Base-by-base conservation (phyloP, 177 flowering plant genomes). In the Vitis hybrid region DNA sequence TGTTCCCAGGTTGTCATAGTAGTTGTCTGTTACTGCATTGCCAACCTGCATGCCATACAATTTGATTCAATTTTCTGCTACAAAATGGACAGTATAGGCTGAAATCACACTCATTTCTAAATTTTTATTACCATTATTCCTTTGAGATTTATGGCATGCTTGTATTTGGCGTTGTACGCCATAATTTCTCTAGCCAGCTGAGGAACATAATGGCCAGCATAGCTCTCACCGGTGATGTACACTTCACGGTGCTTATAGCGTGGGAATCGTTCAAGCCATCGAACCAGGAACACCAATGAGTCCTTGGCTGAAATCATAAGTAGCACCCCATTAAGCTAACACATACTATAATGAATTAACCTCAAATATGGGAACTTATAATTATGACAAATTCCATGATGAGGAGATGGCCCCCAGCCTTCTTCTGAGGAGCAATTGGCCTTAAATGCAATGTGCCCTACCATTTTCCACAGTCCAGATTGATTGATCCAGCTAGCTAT, bases 161-260 rank as follows among this genome's bases (percentile, higher is more conserved):
- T 80, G 65, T 87, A 63, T 2, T 67, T 79, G 26, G 74, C 22
- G 61, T 90, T 91, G 82, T 87, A 74, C n/a, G 53, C 49, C 73
- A 88, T 57, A 18, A 93, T 90, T 68, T 85, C 80, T 65, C 77
- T 74, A 3, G 98, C 97, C 60, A 93, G 62, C 70, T 91, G 98
- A 71, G 97, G 97, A 3, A 93, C 93, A 68, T 93, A 91, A 60
- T 93, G 97, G 9, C 97, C 98, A 1, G 97, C 98, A 52, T 93
- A 93, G 84, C 98, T 93, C 75, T 93, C 98, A 63, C 98, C 98
- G 0, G 89, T 82, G 12, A 93, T 19, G 22, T 85, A 93, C 3
- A 91, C 70, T 14, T 91, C 97, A 4, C 91, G 78, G 51, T 71
- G 19, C 66, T 81, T 83, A 84, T 88, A 93, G 1, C 84, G 78